phyloP scores from a whole-genome alignment of 202 grass and related monocot species.

The Panicum hallii region DNA sequence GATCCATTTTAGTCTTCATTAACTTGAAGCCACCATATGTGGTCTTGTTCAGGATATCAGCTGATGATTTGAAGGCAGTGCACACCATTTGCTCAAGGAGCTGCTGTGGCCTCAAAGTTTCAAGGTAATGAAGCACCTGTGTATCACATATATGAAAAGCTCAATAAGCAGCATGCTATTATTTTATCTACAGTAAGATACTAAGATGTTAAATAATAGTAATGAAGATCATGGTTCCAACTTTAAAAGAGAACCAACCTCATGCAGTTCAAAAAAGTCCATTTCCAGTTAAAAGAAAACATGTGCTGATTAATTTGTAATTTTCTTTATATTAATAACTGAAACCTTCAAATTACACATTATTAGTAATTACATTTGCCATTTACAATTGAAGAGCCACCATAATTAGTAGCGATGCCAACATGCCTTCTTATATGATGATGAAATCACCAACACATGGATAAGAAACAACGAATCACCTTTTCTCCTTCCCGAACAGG shows the following conservation, averaged over 20 bases:
- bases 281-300: constrained; percentile 9
- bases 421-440: not conserved
- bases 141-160: constrained; percentile 32
- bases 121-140: constrained; percentile 95
- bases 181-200: constrained; percentile 16
- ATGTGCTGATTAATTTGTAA: constrained; percentile 9
- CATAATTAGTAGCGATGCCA: not conserved
- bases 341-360: not conserved
- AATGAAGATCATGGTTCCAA: not conserved
- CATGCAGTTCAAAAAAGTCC: constrained; percentile 14
- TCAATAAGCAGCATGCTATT: not conserved
- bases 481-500: constrained; percentile 96
- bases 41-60: constrained; percentile 80
- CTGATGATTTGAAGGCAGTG: constrained; percentile 84
- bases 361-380: constrained; percentile 7
- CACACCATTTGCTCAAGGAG: constrained; percentile 96
- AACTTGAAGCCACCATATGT: constrained; percentile 80
- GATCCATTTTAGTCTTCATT: constrained; percentile 88
- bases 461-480: constrained; percentile 52
- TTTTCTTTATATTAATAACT: not conserved
- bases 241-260: constrained; percentile 13
- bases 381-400: constrained; percentile 11
- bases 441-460: constrained; percentile 11
- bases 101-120: constrained; percentile 91
- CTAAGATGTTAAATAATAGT: constrained; percentile 1